Conservation (phyloP, 371 early-diverging fungal species). For the Mortierella sp. region DNA sequence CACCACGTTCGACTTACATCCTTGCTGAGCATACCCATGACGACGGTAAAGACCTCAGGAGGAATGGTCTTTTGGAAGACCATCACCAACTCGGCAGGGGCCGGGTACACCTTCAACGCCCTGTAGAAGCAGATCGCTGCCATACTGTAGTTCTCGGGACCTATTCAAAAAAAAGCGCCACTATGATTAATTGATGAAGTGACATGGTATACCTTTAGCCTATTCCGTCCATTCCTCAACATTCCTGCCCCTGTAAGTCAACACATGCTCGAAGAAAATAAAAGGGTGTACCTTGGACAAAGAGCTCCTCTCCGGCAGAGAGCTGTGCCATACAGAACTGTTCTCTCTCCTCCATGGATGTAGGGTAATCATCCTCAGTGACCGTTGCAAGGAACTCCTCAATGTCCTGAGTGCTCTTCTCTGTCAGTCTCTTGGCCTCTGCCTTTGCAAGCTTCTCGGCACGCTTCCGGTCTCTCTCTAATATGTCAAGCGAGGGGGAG, state of each 20-base stretch:
- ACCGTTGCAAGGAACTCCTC: constrained; percentile 58
- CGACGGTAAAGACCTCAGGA: constrained; percentile 82
- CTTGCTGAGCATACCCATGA: constrained; percentile 88
- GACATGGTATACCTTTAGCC: too few relatives aligned
- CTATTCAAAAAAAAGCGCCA: constrained; percentile 56
- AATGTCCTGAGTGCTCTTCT: constrained; percentile 28
- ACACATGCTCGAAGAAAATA: background rate
- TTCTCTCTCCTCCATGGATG: constrained; percentile 83
- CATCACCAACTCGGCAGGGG: constrained; percentile 92
- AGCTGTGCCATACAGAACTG: constrained; percentile 90
- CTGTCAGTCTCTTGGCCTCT: constrained; percentile 55
- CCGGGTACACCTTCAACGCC: constrained; percentile 93
- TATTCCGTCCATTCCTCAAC: background rate
- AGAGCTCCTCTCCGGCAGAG: constrained; percentile 85
- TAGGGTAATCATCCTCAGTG: constrained; percentile 73
- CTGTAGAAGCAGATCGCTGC: constrained; percentile 91
- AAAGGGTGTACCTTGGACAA: constrained; percentile 70
- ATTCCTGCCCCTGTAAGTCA: background rate
- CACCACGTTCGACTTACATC: constrained; percentile 72
- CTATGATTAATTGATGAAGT: too few relatives aligned
- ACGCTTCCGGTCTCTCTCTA: constrained; percentile 68
- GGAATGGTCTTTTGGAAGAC: constrained; percentile 93
- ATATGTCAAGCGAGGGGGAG: constrained; percentile 8
- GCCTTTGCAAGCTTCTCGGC: constrained; percentile 64
- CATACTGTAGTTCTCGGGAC: constrained; percentile 77